Evolutionary conservation across 2,329 filamentous ascomycete genomes (phyloP).

Genomic region (Hymenoscyphus repandus): DNA sequence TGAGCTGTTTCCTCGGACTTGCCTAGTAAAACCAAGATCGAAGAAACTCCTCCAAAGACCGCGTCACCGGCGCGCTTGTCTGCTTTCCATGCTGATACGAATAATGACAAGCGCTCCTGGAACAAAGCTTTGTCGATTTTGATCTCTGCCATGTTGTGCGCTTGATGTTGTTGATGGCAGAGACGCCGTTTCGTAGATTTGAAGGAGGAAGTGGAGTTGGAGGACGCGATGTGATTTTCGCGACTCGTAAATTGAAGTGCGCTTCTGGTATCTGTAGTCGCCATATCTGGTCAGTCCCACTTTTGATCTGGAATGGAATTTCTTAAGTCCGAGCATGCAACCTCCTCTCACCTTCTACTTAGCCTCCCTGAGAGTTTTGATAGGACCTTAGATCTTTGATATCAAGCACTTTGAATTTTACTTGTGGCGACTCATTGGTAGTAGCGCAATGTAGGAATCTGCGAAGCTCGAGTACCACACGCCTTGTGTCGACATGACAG

Average conservation of each 20-base stretch:
- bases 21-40: constrained; percentile 86
- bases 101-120: constrained; percentile 83
- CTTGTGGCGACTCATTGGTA: too few relatives aligned
- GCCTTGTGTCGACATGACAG: too few relatives aligned
- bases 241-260: constrained; percentile 5
- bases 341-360: background rate
- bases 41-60: constrained; percentile 79
- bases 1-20: constrained; percentile 85
- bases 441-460: too few relatives aligned
- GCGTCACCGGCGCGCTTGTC: constrained; percentile 85
- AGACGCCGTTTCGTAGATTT: background rate
- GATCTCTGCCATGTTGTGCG: constrained; percentile 61
- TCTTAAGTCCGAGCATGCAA: background rate
- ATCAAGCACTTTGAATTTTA: too few relatives aligned
- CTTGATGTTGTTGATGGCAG: constrained; percentile 1
- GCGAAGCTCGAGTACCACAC: too few relatives aligned
- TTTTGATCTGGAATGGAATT: too few relatives aligned
- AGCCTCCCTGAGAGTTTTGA: background rate
- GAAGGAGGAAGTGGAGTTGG: background rate
- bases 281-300: background rate
- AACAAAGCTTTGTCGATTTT: constrained; percentile 92
- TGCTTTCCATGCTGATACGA: constrained; percentile 90
- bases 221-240: background rate
- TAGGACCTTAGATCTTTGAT: too few relatives aligned
- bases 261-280: background rate